A percentile compares a stretch with the other conserved stretches of the same genome.
Evolutionary conservation across 2,329 filamentous ascomycete species (phyloP).

Genomic region (Neonectria magnoliae): DNA sequence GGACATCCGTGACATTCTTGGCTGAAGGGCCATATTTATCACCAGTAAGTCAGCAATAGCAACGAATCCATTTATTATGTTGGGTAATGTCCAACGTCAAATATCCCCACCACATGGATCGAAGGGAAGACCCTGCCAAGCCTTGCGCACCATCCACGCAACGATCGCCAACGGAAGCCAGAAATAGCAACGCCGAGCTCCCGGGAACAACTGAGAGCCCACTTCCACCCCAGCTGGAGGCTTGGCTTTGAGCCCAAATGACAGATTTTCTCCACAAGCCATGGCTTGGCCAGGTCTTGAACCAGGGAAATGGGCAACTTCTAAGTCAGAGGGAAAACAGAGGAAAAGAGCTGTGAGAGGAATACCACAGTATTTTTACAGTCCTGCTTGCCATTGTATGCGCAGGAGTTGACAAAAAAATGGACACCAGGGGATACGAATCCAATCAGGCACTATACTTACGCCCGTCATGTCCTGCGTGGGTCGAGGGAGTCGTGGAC

Average conservation of each 20-base stretch:
- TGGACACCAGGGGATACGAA: not conserved
- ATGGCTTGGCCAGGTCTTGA: not conserved
- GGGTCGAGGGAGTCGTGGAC: slow-evolving; percentile 32
- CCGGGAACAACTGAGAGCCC: slow-evolving; percentile 2
- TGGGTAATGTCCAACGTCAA: not conserved
- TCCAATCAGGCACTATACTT: slow-evolving; percentile 3
- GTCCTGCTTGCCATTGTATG: not conserved
- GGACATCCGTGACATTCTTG: not conserved
- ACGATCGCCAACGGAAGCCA: slow-evolving; percentile 15
- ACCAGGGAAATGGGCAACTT: not conserved
- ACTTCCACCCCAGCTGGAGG: slow-evolving; percentile 12
- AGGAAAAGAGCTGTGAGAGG: not conserved
- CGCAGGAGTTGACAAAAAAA: not conserved
- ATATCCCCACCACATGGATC: slow-evolving; percentile 7
- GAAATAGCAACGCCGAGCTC: slow-evolving; percentile 31
- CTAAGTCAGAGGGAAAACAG: no score
- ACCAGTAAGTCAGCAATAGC: not conserved
- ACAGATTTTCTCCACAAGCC: slow-evolving; percentile 4
- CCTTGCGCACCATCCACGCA: slow-evolving; percentile 15
- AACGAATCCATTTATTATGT: not conserved
- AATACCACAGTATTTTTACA: not conserved
- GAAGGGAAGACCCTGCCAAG: not conserved
- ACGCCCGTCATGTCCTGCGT: slow-evolving; percentile 27
- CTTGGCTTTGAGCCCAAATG: slow-evolving; percentile 17
- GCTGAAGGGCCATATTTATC: not conserved